Evolutionary conservation across 2,329 filamentous ascomycete genomes (phyloP), one percentile per base, ranked within the genome.

Genomic region (Trichoderma aggressivum): DNA sequence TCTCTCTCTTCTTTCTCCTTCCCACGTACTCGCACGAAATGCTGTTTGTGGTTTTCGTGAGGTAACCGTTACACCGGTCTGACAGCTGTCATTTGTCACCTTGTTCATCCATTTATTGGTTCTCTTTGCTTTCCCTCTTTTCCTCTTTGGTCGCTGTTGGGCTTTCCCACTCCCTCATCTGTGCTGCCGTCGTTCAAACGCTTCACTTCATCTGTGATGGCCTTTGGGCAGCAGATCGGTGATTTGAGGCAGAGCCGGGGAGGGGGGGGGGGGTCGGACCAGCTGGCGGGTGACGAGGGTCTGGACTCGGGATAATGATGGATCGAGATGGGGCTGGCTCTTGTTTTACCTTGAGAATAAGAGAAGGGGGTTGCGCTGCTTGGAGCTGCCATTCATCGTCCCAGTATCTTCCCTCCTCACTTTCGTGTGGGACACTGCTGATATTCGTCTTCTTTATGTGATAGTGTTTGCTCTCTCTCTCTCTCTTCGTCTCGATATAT

Each of bases 11-110:
- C 14, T 10, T 7, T 36, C 21, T 26, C 62, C 21, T 32, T 21
- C n/a, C 32, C 61, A 24, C 47, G 26, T 39, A 63, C 7, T 50
- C 47, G 18, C 10, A 59, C 18, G 24, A 43, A 43, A 39, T n/a
- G 39, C 34, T 50, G 56, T 53, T 50, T 53, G 39, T 36, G 28
- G 14, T 60, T 69, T 21, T 63, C 32, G 67, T 36, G 18, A 70
- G 59, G 67, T 56, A 47, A 70, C 67, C 67, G 60, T 70, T 58
- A 63, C 67, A 70, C 59, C 36, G 32, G 58, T 43, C 59, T 70
- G 67, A 62, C 59, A 70, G 59, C 59, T 47, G 47, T 70, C 67
- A 70, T 55, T 32, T 60, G 14, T 68, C 65, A 68, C n/a, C 36
- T 34, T 47, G 32, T 30, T 47, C n/a, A 8, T 24, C 2, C 18